Evolutionary conservation across 1,284 basidiomycete species (phyloP).

Genomic region (Sanghuangporus weigelae): DNA sequence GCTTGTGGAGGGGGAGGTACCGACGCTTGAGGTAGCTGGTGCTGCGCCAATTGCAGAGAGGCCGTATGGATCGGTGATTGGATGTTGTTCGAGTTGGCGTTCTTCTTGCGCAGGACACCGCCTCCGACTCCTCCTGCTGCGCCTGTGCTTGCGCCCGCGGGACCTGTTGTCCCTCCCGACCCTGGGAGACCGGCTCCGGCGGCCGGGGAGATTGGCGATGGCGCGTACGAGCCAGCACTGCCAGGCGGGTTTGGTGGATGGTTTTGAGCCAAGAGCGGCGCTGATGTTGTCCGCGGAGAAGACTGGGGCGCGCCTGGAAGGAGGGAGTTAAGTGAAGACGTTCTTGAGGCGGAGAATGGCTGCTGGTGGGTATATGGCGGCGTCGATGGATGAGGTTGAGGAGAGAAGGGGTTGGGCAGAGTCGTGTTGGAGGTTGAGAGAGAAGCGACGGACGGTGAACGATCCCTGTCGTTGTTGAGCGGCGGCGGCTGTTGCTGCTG

Average conservation of each 20-base stretch:
- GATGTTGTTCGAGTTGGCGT: background rate
- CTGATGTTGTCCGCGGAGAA: background rate
- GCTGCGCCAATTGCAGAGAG: background rate
- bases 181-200: background rate
- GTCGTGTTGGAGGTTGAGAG: background rate
- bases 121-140: background rate
- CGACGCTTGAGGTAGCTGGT: background rate
- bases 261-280: background rate
- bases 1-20: background rate
- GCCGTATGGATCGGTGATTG: background rate
- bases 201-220: constrained; percentile 3
- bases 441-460: background rate
- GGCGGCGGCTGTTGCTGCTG: background rate
- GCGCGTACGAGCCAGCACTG: background rate
- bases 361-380: constrained; percentile 7
- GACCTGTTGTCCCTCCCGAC: background rate
- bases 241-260: background rate
- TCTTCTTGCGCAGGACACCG: constrained; percentile 6
- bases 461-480: background rate
- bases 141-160: background rate
- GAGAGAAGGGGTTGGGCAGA: background rate
- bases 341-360: constrained; percentile 1
- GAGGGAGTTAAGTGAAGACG: constrained; percentile 13
- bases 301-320: constrained; percentile 5
- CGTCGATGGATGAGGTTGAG: background rate